Percentiles rank a stretch among this genome's conserved stretches.
Evolutionary conservation across 2,329 filamentous ascomycete genomes (phyloP).

Genomic region (Ophiostoma angusticollis): DNA sequence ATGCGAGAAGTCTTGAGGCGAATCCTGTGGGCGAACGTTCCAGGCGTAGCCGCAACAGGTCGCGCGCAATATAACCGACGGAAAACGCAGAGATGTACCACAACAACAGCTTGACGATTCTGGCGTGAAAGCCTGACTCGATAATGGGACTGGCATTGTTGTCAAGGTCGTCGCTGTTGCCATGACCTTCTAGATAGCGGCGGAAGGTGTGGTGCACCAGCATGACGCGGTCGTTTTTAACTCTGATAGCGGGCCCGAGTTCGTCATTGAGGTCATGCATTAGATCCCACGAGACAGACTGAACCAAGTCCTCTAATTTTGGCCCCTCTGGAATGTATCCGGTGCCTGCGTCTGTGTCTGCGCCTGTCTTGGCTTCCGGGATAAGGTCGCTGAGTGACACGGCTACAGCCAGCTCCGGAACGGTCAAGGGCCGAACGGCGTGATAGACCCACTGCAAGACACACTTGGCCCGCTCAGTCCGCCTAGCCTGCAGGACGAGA

Average conservation of each 20-base stretch:
- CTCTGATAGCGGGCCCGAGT: background rate
- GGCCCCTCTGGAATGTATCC: background rate
- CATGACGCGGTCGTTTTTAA: background rate
- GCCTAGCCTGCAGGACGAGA: background rate
- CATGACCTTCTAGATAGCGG: background rate
- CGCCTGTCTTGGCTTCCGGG: background rate
- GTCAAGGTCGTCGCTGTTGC: too few species aligned
- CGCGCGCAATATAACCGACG: too few species aligned
- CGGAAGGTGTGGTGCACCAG: slow-evolving; percentile 4
- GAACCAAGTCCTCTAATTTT: background rate
- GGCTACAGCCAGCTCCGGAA: slow-evolving; percentile 3
- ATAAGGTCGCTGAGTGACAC: background rate
- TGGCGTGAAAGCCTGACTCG: background rate
- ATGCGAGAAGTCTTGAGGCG: background rate
- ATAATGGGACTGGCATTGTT: background rate
- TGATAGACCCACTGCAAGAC: slow-evolving; percentile 7
- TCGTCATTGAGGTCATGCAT: background rate
- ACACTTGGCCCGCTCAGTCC: background rate
- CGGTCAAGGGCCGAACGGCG: background rate
- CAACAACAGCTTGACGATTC: background rate
- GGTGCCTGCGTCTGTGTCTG: background rate
- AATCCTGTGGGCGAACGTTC: background rate
- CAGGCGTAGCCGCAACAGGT: background rate
- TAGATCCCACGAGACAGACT: slow-evolving; percentile 6
- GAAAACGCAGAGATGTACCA: background rate